Evolutionary conservation across 768 basidiomycete species (phyloP).

Genomic region (Multifurca ochricompacta): DNA sequence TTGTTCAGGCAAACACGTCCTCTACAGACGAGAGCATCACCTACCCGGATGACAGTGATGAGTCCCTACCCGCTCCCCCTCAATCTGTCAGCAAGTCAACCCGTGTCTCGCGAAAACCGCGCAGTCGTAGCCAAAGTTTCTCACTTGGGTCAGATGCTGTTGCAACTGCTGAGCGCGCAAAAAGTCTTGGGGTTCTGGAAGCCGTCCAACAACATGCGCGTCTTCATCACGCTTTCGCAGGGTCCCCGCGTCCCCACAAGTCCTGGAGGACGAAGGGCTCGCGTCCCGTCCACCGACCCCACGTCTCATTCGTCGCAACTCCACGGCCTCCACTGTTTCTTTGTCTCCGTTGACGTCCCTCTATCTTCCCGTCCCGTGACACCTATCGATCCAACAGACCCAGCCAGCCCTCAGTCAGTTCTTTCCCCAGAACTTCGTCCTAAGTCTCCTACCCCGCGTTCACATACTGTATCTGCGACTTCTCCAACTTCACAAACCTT

Average conservation of each 20-base stretch:
- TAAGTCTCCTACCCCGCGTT: neutral
- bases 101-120: conserved; percentile 28
- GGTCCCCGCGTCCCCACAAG: conserved; percentile 15
- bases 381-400: conserved; percentile 17
- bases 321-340: conserved; percentile 24
- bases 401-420: conserved; percentile 26
- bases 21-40: conserved; percentile 42
- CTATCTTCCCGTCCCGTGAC: conserved; percentile 7
- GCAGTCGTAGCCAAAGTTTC: conserved; percentile 54
- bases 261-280: conserved; percentile 15
- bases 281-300: conserved; percentile 23
- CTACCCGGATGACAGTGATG: conserved; percentile 54
- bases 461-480: neutral
- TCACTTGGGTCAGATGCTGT: conserved; percentile 39
- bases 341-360: conserved; percentile 19
- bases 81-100: conserved; percentile 23
- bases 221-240: conserved; percentile 47
- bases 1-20: conserved; percentile 63
- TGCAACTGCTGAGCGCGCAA: conserved; percentile 33
- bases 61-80: conserved; percentile 28
- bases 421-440: conserved; percentile 11
- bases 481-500: neutral
- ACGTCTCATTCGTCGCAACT: conserved; percentile 40
- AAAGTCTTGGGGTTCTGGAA: conserved; percentile 46
- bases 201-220: conserved; percentile 59